Evolutionary conservation across 169 alveolate species (phyloP), one percentile per base, ranked within the genome.

Genomic region (Plasmodium vivax): DNA sequence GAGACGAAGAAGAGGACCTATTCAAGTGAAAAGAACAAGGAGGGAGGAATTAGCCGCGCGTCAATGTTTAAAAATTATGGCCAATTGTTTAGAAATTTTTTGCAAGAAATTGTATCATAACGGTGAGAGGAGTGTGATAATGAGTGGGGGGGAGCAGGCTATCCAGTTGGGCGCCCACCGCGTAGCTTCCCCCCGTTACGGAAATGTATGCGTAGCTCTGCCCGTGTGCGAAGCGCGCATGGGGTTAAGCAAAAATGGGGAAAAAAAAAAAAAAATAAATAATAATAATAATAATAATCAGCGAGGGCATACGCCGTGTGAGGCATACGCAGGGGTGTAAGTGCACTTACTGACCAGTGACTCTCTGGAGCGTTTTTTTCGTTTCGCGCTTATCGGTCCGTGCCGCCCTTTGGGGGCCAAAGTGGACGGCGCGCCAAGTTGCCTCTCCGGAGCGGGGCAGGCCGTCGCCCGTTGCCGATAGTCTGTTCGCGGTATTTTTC

Each of bases 31-130:
- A 12, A 2, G 36, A 56, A 82, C 58, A 71, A 51, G 80, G 56
- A 73, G 62, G 62, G 74, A 51, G 19, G 62, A 85, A 54, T 38
- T 41, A 14, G 68, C 30, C 32, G 10, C 34, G 8, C 34, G 19
- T 85, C 83, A n/a, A 9, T 85, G 16, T 43, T 85, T 75, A 77
- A 75, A 12, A 85, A 75, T 27, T 85, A 71, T 32, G 54, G 71
- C 30, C 27, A 85, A 32, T n/a, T 85, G 12, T 74, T 85, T 77
- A 80, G 68, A 9, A 38, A 74, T 27, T 85, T 85, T 85, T 85
- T 84, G 74, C 30, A 62, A 62, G 75, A 27, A 23, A 62, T 62
- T 62, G 75, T 62, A 19, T 27, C 75, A n/a, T 62, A n/a, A 19
- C 19, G 75, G 3, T 43, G 75, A n/a, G 12, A 19, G 75, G 2